These are phyloP conservation scores for Diaporthe ampelina DNA, from an alignment of 2,329 filamentous ascomycete species.

Conservation along the genomic window DNA sequence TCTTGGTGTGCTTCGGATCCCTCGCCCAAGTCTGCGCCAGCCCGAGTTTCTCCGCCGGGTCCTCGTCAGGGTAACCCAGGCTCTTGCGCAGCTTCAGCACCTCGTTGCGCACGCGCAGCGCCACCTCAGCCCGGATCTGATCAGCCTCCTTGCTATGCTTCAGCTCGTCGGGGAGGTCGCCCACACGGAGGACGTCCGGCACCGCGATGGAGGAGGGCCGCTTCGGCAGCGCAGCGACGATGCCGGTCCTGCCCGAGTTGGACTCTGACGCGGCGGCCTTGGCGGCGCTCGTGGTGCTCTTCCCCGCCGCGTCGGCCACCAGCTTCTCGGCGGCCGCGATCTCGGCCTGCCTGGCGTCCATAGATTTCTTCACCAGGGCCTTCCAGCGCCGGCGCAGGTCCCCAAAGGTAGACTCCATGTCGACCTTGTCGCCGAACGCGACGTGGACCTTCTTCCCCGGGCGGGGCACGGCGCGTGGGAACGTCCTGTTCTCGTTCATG, in stretches of 20 bases:
- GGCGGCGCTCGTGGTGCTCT: not conserved
- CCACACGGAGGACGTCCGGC: slow-evolving; percentile 52
- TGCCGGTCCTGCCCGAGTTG: slow-evolving; percentile 37
- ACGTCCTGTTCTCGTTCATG: slow-evolving; percentile 87
- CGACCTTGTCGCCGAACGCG: slow-evolving; percentile 83
- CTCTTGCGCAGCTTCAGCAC: slow-evolving; percentile 82
- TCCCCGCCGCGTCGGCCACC: not conserved
- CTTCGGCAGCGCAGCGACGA: slow-evolving; percentile 28
- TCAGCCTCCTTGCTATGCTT: slow-evolving; percentile 81
- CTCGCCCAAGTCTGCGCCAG: slow-evolving; percentile 85
- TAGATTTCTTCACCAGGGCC: slow-evolving; percentile 70
- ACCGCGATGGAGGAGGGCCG: slow-evolving; percentile 39
- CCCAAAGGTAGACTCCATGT: slow-evolving; percentile 81
- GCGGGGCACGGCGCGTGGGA: slow-evolving; percentile 85
- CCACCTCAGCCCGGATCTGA: slow-evolving; percentile 83
- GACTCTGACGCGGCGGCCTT: slow-evolving; percentile 29
- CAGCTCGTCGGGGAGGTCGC: slow-evolving; percentile 75
- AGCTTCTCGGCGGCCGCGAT: slow-evolving; percentile 34
- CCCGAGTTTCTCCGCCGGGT: slow-evolving; percentile 73
- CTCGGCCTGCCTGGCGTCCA: slow-evolving; percentile 58
- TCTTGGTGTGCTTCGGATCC: slow-evolving; percentile 63
- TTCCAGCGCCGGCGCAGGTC: slow-evolving; percentile 83
- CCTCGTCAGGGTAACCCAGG: slow-evolving; percentile 83
- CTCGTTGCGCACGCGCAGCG: slow-evolving; percentile 81
- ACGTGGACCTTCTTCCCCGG: slow-evolving; percentile 78